phyloP scores from a whole-genome alignment of 2,329 filamentous ascomycete species.

The Fusarium globosum region DNA sequence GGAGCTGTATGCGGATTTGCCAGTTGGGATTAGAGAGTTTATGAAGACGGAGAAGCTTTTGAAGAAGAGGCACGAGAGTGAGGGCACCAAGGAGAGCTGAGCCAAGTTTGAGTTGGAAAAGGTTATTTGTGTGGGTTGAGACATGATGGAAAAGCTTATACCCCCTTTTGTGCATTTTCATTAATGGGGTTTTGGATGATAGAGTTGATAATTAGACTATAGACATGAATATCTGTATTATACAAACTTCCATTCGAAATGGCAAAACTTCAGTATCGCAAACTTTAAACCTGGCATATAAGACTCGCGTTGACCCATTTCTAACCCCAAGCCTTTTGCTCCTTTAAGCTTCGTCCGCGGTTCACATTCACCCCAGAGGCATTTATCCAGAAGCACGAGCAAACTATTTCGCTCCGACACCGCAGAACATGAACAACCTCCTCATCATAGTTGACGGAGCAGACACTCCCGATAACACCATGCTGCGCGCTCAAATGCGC shows the following conservation, averaged over 20 bases:
- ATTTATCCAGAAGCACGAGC: background rate
- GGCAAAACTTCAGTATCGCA: background rate
- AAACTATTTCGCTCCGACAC: background rate
- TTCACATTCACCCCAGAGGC: background rate
- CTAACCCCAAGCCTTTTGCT: background rate
- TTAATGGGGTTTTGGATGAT: conserved; percentile 13
- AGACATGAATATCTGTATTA: conserved; percentile 6
- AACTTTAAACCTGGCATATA: background rate
- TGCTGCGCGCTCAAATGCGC: background rate
- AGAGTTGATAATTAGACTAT: conserved; percentile 38
- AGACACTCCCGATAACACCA: background rate
- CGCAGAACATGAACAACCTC: too few relatives aligned
- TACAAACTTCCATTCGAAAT: background rate
- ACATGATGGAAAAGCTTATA: conserved; percentile 29
- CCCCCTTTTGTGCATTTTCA: conserved; percentile 23
- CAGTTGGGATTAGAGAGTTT: conserved; percentile 94
- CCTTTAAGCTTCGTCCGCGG: background rate
- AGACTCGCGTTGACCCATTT: background rate
- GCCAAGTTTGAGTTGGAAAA: background rate
- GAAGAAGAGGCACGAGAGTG: conserved; percentile 76
- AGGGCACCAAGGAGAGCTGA: conserved; percentile 61
- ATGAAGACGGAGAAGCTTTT: conserved; percentile 97
- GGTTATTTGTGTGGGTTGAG: background rate
- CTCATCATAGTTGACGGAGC: background rate
- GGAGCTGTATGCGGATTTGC: conserved; percentile 81